Percentiles rank a stretch among this genome's conserved stretches.
These are phyloP conservation scores for Hypoxylon cercidicola DNA, from an alignment of 495 filamentous ascomycete species.

Conservation along the genomic window DNA sequence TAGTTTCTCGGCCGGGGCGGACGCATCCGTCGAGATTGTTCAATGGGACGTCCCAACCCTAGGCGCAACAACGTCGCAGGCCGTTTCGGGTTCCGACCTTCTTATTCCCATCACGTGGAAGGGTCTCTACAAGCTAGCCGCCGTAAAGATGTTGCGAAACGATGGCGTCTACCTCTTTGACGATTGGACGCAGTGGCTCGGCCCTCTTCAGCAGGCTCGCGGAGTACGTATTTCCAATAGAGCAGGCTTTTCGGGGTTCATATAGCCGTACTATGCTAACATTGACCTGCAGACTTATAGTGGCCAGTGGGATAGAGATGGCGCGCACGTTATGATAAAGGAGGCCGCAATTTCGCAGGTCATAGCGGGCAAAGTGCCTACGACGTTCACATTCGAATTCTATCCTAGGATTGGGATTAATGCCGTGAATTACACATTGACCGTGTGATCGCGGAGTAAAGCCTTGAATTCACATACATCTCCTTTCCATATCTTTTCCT, in stretches of 20 bases:
- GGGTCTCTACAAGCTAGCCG: constrained; percentile 58
- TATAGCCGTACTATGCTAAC: neutral
- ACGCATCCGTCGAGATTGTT: constrained; percentile 57
- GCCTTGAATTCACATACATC: neutral
- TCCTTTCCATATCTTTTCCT: too few species aligned
- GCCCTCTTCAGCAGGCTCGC: constrained; percentile 62
- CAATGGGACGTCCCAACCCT: constrained; percentile 63
- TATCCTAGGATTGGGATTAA: constrained; percentile 58
- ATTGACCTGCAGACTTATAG: constrained; percentile 48
- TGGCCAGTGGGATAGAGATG: constrained; percentile 64
- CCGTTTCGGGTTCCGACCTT: constrained; percentile 58
- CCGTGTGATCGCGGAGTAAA: constrained; percentile 41
- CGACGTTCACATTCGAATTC: constrained; percentile 65
- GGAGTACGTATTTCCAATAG: constrained; percentile 15
- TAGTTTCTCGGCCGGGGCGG: constrained; percentile 61
- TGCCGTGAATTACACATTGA: constrained; percentile 59
- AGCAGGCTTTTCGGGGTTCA: neutral
- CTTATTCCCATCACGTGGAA: constrained; percentile 63
- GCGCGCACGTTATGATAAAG: constrained; percentile 55
- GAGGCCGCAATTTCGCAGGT: constrained; percentile 57
- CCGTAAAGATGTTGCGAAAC: constrained; percentile 63
- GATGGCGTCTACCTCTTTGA: constrained; percentile 65
- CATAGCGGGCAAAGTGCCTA: constrained; percentile 54
- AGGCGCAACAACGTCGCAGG: constrained; percentile 48
- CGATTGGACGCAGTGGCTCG: constrained; percentile 66